Base-by-base conservation (phyloP, 306 rosid species). In the Sicyos baderoa region DNA sequence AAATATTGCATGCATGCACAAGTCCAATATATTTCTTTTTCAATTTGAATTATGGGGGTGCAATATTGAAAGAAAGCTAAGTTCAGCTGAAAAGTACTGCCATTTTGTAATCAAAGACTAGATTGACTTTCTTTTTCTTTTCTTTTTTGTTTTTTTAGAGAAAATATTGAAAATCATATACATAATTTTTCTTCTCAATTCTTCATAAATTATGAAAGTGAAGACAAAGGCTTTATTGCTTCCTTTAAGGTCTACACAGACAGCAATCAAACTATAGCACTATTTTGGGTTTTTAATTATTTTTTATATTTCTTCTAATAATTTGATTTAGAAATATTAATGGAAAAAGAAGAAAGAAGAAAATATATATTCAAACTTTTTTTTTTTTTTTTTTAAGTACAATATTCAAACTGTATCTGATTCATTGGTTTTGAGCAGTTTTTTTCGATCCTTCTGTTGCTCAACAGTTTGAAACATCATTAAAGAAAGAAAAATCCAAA, bases 1-100 rank as follows among this genome's bases (percentile, higher is more conserved):
- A 47, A 12, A 47, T 45, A 66, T 66, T 67, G 72, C 72, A 67
- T 67, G 72, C 72, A 49, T 67, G 72, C 72, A 67, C 72, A 25
- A 49, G 42, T 48, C 72, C 72, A 67, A 67, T 49, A 25, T 9
- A 23, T 47, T 47, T 67, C 42, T 66, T 66, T 64, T 64, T 53
- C 55, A 66, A 45, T 22, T 45, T 64, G 53, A 17, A 64, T 64
- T 64, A 64, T 64, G 54, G 18, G 54, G 12, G 10, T 40, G 70
- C 70, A 63, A 64, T 64, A 64, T 44, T 64, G 37, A 64, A 64
- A 64, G 70, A 64, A 64, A 64, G 70, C 70, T 44, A 64, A 44
- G 52, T 64, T 64, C 70, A 64, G 32, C 70, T 40, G 32, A 64
- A 64, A 64, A 64, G 70, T 42, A 18, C 70, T 64, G 70, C 44